Evolutionary conservation across 179 eudicot species (phyloP).

Genomic region (Pouteria campechiana): DNA sequence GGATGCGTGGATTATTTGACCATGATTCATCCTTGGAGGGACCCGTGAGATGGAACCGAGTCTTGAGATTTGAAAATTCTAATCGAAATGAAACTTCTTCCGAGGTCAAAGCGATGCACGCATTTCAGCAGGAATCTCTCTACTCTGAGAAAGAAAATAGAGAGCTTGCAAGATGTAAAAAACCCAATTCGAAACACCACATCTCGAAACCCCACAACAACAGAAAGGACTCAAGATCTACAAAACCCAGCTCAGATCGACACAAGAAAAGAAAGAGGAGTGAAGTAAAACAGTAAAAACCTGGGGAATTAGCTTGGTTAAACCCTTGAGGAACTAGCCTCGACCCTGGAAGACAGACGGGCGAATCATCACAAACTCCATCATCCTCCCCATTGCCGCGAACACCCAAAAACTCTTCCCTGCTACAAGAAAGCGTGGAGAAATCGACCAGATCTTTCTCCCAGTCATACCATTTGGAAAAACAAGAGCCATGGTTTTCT

Average conservation of each 20-base stretch:
- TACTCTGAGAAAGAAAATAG: not conserved
- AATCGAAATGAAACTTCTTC: too few species aligned
- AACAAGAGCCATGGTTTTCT: conserved; percentile 10
- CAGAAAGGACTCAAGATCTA: not conserved
- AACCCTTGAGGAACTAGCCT: conserved; percentile 46
- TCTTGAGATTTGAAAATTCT: too few species aligned
- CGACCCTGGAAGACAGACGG: conserved; percentile 59
- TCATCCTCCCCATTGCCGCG: conserved; percentile 42
- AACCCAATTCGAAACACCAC: not conserved
- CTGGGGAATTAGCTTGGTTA: conserved; percentile 32
- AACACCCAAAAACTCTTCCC: conserved; percentile 9
- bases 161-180: not conserved
- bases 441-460: conserved; percentile 3
- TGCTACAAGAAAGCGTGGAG: conserved; percentile 8
- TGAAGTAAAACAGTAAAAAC: conserved; percentile 19
- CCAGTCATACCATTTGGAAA: conserved; percentile 21
- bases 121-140: too few species aligned
- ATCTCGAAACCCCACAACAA: not conserved
- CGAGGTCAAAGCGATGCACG: too few species aligned
- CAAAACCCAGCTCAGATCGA: not conserved
- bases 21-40: too few species aligned
- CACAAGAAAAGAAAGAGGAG: not conserved
- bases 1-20: too few species aligned
- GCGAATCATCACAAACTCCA: conserved; percentile 28
- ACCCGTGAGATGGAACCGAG: too few species aligned